Conservation (phyloP, 1,139 yeast genomes). For the Nakaseomyces bracarensis region DNA sequence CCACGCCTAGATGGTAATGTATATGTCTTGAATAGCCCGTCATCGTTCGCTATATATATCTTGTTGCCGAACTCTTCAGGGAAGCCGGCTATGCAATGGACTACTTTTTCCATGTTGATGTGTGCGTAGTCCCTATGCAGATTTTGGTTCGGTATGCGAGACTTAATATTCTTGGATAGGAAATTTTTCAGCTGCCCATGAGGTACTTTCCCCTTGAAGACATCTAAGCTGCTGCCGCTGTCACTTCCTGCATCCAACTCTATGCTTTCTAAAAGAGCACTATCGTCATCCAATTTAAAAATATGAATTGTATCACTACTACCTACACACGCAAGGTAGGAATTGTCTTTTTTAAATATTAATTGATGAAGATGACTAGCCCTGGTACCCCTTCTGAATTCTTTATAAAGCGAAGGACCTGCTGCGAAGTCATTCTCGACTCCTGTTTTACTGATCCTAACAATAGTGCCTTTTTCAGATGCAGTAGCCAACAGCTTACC, state of each 20-base stretch:
- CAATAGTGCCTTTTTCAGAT: conserved; percentile 70
- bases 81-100: conserved; percentile 24
- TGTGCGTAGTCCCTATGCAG: conserved; percentile 29
- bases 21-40: conserved; percentile 25
- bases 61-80: conserved; percentile 28
- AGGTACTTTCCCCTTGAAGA: conserved; percentile 11
- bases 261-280: conserved; percentile 4
- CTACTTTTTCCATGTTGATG: conserved; percentile 20
- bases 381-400: conserved; percentile 64
- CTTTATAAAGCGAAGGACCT: conserved; percentile 35
- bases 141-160: conserved; percentile 27
- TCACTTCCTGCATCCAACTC: conserved; percentile 9
- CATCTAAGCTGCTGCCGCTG: conserved; percentile 1
- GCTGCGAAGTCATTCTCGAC: conserved; percentile 19
- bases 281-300: conserved; percentile 38
- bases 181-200: conserved; percentile 19
- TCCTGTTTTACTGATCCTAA: conserved; percentile 44
- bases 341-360: conserved; percentile 43
- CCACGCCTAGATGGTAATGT: conserved; percentile 26
- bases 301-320: conserved; percentile 64
- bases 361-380: conserved; percentile 48
- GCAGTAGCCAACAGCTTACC: no score
- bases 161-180: conserved; percentile 23
- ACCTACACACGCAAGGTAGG: conserved; percentile 56
- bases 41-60: conserved; percentile 26